Base-by-base conservation (phyloP, 192 early-diverging fungal genomes). In the Jimgerdemannia lactiflua region DNA sequence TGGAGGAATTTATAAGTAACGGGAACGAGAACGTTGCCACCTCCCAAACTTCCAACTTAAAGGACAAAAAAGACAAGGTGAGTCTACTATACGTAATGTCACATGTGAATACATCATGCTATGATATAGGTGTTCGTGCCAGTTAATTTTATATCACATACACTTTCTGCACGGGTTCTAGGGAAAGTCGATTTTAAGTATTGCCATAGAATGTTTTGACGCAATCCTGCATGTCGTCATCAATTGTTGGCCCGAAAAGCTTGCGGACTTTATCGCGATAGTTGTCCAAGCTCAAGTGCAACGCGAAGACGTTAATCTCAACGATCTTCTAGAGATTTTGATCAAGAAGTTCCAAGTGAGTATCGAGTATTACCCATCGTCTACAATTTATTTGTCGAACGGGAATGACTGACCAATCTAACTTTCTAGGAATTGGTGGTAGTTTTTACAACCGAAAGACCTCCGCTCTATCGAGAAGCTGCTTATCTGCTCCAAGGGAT, bases 401-500 rank as follows among this genome's bases (percentile, higher is more conserved):
- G 1, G 29, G 29, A 29, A 29, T 29, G 29, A 29, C 29, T 29
- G 29, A 29, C 29, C 29, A 29, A 29, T 29, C 0, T 29, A 29
- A 29, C 29, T 29, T 73, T 70, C 70, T 65, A 85, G 72, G 70
- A 49, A 10, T 71, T 85, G 9, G 19, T 86, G 4, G 71, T 74
- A 7, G 67, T 71, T 43, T 83, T 81, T 76, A 70, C 85, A 39
- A 79, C 75, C 39, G 83, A 83, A 63, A 70, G 74, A 11, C 78
- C 83, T 4, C 79, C 85, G 3, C 71, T 80, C 0, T 81, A 85
- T 72, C 82, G 80, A 41, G 88, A 89, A 49, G 83, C 86, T n/a
- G 75, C 77, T 7, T 74, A 78, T 4, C 42, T 85, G 14, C 42
- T 86, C 19, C 70, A 82, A 41, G 77, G 81, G 44, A 82, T 86